These are phyloP conservation scores for Haberlea rhodopensis DNA, from an alignment of 257 asterid species.

Conservation along the genomic window DNA sequence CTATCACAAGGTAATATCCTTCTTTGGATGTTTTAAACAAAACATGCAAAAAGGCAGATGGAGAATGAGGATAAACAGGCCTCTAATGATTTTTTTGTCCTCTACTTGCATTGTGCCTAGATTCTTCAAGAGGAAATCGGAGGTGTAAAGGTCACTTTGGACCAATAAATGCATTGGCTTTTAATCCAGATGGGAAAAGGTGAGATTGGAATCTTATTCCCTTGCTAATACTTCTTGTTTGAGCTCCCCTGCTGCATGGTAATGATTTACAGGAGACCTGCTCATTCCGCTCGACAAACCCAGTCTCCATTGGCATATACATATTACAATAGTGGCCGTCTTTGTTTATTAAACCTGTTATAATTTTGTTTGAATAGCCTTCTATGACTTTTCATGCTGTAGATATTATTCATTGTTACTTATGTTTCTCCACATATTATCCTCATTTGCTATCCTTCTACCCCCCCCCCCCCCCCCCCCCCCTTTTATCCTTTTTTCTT, in stretches of 20 bases:
- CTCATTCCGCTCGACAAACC: neutral
- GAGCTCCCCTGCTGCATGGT: neutral
- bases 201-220: slow-evolving; percentile 22
- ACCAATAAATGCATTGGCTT: slow-evolving; percentile 92
- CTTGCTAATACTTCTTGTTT: neutral
- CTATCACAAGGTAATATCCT: slow-evolving; percentile 70
- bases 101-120: slow-evolving; percentile 33
- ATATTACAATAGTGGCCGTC: neutral
- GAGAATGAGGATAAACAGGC: neutral
- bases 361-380: no score
- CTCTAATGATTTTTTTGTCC: slow-evolving; percentile 18
- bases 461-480: no score
- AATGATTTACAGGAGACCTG: neutral
- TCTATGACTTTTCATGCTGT: neutral
- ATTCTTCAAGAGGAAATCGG: slow-evolving; percentile 90
- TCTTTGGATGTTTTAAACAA: neutral
- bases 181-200: slow-evolving; percentile 96
- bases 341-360: neutral
- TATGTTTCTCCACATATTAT: no score
- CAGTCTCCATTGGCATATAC: neutral
- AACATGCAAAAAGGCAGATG: slow-evolving; percentile 3
- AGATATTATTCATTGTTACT: neutral
- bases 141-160: slow-evolving; percentile 94
- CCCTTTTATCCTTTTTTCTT: no score
- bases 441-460: no score